Conservation (phyloP, 352 stramenopile species). For the Thraustochytrium striatum region DNA sequence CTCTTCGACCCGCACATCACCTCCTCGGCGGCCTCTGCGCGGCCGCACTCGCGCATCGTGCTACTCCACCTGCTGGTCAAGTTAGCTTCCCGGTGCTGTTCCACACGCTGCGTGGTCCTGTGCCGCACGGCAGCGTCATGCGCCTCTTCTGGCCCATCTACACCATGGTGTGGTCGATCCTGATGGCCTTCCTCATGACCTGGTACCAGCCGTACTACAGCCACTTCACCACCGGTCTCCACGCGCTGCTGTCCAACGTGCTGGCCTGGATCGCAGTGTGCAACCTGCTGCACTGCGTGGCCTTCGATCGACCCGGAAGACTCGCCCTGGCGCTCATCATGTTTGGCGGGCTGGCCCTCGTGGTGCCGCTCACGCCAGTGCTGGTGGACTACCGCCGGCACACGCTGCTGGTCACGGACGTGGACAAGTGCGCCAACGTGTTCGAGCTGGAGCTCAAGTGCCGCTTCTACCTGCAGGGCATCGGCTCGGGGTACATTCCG, state of each 20-base stretch:
- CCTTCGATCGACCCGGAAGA: neutral
- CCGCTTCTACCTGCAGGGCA: neutral
- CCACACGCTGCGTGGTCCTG: too few species aligned
- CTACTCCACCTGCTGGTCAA: too few species aligned
- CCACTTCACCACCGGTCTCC: neutral
- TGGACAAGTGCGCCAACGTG: neutral
- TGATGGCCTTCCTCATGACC: neutral
- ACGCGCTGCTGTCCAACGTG: neutral
- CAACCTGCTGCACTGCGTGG: neutral
- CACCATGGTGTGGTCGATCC: neutral
- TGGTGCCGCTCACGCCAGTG: neutral
- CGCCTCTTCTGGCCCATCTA: neutral
- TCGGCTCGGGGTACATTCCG: neutral
- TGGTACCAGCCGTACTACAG: slow-evolving; percentile 31
- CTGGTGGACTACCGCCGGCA: slow-evolving; percentile 14
- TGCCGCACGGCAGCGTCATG: too few species aligned
- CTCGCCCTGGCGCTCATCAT: neutral
- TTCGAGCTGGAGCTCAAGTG: slow-evolving; percentile 34
- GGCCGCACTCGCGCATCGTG: too few species aligned
- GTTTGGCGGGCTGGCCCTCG: neutral
- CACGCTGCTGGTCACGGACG: neutral
- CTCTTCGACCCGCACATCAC: too few species aligned
- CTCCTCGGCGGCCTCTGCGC: too few species aligned
- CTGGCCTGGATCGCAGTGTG: slow-evolving; percentile 10
- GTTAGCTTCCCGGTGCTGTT: too few species aligned